Base-by-base conservation (phyloP, 495 filamentous ascomycete genomes). In the Annulohypoxylon moriforme region DNA sequence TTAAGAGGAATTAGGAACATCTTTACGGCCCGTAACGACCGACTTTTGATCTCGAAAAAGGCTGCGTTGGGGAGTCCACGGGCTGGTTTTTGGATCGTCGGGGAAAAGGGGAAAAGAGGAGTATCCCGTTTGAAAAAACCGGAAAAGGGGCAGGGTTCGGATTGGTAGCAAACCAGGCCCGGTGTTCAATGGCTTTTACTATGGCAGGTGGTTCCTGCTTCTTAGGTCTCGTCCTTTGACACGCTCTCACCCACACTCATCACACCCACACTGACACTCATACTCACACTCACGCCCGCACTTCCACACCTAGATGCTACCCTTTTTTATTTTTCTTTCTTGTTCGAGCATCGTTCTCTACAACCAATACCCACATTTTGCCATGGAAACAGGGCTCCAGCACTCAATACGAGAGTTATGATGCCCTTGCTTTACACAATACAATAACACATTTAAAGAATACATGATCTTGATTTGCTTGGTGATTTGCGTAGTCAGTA, bases 1-100 rank as follows among this genome's bases (percentile, higher is more conserved):
- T 88, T 72, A 78, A 77, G 68, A 85, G 81, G 66, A 77, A 76
- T 47, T 79, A 76, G 76, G 71, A 40, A 58, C 56, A 75, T 67
- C 71, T 78, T 38, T 78, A 74, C 67, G 58, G 65, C 60, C 44
- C 67, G 64, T 74, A 60, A 74, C 67, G 71, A 27, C 67, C 67
- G 22, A 67, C 40, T 56, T 67, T 57, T 53, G 62, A 68, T 72
- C 63, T 67, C 53, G 22, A 72, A 67, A 20, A 40, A 56, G 50
- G 20, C 38, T 58, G 47, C 38, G 40, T 58, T 16, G 36, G 31
- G 69, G 60, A 67, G 63, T 72, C 58, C 11, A 67, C 44, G 33
- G 64, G 69, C 53, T 55, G 50, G 16, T 33, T 67, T 20, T 61
- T 20, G 44, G 40, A 50, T 58, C 44, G 50, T 60, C 33, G 27